These are phyloP conservation scores for Blastobotrys terrestris DNA, from an alignment of 805 yeast genomes.

Conservation along the genomic window DNA sequence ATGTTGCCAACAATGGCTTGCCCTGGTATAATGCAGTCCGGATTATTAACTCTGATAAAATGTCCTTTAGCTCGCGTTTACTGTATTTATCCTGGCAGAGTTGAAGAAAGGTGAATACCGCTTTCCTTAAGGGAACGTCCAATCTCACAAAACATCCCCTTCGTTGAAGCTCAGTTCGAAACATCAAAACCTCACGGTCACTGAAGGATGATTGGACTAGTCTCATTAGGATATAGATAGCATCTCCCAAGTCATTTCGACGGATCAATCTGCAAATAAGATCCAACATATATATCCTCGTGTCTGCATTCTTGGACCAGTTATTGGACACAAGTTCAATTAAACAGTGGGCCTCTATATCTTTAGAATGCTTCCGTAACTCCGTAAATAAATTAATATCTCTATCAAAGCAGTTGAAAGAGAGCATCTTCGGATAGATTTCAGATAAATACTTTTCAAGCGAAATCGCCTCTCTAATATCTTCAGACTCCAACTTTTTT, in stretches of 20 bases:
- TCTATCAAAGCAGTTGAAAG: background rate
- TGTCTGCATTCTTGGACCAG: background rate
- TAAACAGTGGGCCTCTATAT: background rate
- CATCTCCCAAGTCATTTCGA: background rate
- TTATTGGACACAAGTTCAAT: background rate
- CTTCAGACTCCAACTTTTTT: background rate
- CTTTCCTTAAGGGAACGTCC: background rate
- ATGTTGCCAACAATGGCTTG: constrained; percentile 1
- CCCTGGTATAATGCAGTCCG: background rate
- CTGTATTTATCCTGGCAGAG: background rate
- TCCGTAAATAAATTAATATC: background rate
- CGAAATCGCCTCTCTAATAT: background rate
- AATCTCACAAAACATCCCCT: background rate
- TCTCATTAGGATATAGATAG: background rate
- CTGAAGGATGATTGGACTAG: background rate
- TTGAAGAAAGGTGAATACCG: background rate
- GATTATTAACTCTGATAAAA: background rate
- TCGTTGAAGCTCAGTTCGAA: background rate
- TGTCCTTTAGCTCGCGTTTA: background rate
- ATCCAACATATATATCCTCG: background rate
- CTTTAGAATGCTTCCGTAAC: background rate
- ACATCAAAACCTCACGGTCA: background rate
- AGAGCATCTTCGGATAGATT: background rate
- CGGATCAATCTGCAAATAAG: background rate
- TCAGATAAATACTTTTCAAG: background rate